Base-by-base conservation (phyloP, 2,329 filamentous ascomycete species). In the Lachnellula hyalina region DNA sequence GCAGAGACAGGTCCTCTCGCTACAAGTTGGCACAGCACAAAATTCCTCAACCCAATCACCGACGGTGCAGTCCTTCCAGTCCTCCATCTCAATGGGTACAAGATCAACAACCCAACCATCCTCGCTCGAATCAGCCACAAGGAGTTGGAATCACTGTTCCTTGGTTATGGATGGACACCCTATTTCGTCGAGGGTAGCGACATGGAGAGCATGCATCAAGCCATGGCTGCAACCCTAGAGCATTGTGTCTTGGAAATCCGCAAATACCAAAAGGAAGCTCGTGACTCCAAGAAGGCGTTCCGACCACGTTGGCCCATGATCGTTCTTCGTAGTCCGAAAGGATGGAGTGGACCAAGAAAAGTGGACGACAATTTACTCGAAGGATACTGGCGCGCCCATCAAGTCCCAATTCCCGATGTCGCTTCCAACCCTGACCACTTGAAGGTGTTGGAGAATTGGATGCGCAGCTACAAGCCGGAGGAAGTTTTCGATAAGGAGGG, bases 101-200 rank as follows among this genome's bases (percentile, higher is more conserved):
- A 92, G 76, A 91, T 91, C 75, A 89, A 89, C 75, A 89, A 90
- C 70, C 86, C 86, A 8, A 91, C 84, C 5, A 67, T 92, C 0
- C 79, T 91, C 15, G 83, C 87, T 14, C 83, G 88, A 61, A 86
- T 92, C 66, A 81, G 82, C 44, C 86, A 90, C 68, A 81, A 87
- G 58, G 88, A 92, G 71, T 76, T 92, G 5, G 79, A 83, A 62
- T 74, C 78, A 23, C 75, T 92, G 17, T 87, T 92, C 70, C 60
- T 81, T 42, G 88, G 88, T 32, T 91, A 90, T 65, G 88, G 88
- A 61, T 92, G 86, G 84, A 81, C 84, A 48, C 87, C 88, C 8
- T 90, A 90, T 71, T 90, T 91, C 63, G 88, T 92, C 47, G 87
- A 91, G 67, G 88, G 88, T 48, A 83, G 83, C 59, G 87, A 92